Base-by-base conservation (phyloP, 225 moss, liverwort and hornwort genomes). In the Thuidium tamariscinum region DNA sequence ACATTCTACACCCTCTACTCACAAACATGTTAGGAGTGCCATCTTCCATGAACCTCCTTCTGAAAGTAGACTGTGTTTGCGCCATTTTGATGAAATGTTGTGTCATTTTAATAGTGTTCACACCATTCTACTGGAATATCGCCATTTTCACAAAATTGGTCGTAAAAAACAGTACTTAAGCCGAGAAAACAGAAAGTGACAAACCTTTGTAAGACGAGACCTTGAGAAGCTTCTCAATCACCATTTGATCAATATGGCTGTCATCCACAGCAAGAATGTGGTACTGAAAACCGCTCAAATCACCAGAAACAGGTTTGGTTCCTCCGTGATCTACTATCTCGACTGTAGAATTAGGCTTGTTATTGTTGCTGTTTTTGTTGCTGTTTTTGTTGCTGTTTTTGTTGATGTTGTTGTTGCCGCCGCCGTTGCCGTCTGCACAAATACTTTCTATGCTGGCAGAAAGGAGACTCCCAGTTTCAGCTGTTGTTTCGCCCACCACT, bases 181-280 rank as follows among this genome's bases (percentile, higher is more conserved):
- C 64, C 42, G 32, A 76, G 49, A 44, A 74, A 46, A 70, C 22
- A 46, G 26, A 5, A 30, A 29, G 51, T 56, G 44, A 68, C 77
- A 20, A 37, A 89, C 92, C 91, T 89, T 84, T 89, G 72, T 67
- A 92, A 20, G 86, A 78, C 23, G 92, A 89, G 32, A 86, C 79
- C 80, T 79, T 92, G 66, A 92, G 77, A 77, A 92, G 91, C 79
- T 84, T 87, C 68, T 91, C 92, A 25, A 91, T 82, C 34, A 92
- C 80, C 89, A 87, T 89, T 84, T 84, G 90, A 63, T 92, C 92
- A 26, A 89, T 56, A 39, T 72, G 84, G 66, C 88, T 92, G 84
- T 92, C 92, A 62, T 92, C 92, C 70, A 92, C 92, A 52, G 89
- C 86, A 26, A 92, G 88, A 60, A 92, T 84, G 77, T 92, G 92